Evolutionary conservation across 495 filamentous ascomycete species (phyloP).

Genomic region (Tuber umbilicatum): DNA sequence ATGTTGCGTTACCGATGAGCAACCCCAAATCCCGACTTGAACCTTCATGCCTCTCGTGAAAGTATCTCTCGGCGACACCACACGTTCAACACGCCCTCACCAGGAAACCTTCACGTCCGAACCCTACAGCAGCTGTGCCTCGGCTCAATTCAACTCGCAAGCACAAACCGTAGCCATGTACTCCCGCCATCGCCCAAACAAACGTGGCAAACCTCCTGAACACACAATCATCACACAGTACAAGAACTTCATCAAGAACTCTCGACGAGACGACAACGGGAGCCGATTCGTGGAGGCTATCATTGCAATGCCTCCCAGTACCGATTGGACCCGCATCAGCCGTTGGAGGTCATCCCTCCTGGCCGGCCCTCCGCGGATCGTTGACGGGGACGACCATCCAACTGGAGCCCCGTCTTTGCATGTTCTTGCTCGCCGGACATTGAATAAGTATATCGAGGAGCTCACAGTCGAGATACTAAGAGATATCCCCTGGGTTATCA

Average conservation of each 20-base stretch:
- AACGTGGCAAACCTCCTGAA: slow-evolving; percentile 4
- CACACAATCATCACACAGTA: slow-evolving; percentile 20
- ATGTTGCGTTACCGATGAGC: background rate
- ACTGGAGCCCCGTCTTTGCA: slow-evolving; percentile 12
- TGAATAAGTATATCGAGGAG: slow-evolving; percentile 24
- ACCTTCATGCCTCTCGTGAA: background rate
- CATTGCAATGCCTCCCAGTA: slow-evolving; percentile 8
- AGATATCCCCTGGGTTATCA: slow-evolving; percentile 29
- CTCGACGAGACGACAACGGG: slow-evolving; percentile 31
- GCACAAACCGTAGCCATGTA: background rate
- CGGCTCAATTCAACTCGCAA: background rate
- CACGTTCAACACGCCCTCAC: background rate
- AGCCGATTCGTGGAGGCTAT: slow-evolving; percentile 25
- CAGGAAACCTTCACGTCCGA: background rate
- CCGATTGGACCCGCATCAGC: slow-evolving; percentile 29
- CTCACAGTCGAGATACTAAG: slow-evolving; percentile 28
- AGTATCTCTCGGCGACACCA: background rate
- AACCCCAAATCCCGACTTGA: background rate
- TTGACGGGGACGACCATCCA: slow-evolving; percentile 10
- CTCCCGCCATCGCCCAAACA: background rate
- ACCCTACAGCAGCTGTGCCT: background rate
- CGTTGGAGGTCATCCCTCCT: background rate
- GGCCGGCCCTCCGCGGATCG: background rate
- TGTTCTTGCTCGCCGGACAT: slow-evolving; percentile 18
- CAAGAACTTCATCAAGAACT: slow-evolving; percentile 22